Conservation (phyloP, 352 stramenopile species). For the Phytophthora fragariae region DNA sequence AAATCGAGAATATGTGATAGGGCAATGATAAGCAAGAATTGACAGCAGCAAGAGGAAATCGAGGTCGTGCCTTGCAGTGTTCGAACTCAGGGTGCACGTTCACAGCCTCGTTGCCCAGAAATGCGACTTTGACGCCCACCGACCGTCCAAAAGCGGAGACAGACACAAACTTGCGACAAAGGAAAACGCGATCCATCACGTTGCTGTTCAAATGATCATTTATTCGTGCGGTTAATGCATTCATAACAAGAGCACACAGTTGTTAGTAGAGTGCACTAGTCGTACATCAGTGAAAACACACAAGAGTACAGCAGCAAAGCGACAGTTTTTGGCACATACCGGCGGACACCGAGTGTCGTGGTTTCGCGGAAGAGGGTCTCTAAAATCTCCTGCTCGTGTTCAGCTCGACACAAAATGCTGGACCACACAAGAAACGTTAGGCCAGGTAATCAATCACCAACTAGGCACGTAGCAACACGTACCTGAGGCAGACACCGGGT, state of each 20-base stretch:
- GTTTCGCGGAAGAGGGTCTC: slow-evolving; percentile 83
- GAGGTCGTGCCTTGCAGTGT: slow-evolving; percentile 71
- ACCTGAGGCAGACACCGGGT: slow-evolving; percentile 79
- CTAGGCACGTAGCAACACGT: neutral
- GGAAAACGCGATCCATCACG: slow-evolving; percentile 60
- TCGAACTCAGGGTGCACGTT: slow-evolving; percentile 88
- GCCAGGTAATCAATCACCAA: neutral
- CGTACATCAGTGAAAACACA: no score
- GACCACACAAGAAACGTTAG: slow-evolving; percentile 6
- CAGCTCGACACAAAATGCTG: slow-evolving; percentile 78
- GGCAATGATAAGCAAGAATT: neutral
- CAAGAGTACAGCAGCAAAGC: no score
- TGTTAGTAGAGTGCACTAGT: slow-evolving; percentile 13
- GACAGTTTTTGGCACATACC: slow-evolving; percentile 42
- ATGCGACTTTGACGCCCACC: slow-evolving; percentile 73
- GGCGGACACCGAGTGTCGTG: slow-evolving; percentile 89
- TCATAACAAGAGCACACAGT: neutral
- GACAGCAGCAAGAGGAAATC: neutral
- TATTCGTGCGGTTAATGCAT: slow-evolving; percentile 28
- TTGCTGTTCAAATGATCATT: slow-evolving; percentile 47
- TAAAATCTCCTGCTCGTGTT: slow-evolving; percentile 66
- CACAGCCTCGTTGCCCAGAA: slow-evolving; percentile 53
- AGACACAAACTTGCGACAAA: slow-evolving; percentile 63
- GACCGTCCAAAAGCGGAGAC: slow-evolving; percentile 51
- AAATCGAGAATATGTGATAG: slow-evolving; percentile 5